phyloP scores from a whole-genome alignment of 345 rosid species.

The Eucalyptus marginata region DNA sequence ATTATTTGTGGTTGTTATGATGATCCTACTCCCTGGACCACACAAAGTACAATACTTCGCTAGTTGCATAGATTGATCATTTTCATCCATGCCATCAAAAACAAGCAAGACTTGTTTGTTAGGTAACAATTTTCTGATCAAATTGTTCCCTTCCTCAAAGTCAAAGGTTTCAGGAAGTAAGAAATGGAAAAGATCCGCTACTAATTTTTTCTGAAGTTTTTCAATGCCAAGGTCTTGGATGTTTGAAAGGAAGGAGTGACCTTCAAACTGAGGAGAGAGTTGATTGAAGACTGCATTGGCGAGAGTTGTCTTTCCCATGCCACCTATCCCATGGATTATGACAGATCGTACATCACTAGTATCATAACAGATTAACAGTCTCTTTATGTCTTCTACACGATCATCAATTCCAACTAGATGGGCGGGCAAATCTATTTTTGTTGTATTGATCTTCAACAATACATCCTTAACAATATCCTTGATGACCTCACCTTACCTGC shows the following conservation, averaged over 20 bases:
- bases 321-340: background rate
- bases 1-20: background rate
- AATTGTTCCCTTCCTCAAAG: accelerated
- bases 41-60: background rate
- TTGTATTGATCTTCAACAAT: background rate
- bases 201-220: background rate
- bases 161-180: background rate
- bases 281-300: background rate
- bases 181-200: background rate
- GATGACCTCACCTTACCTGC: background rate
- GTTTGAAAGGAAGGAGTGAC: background rate
- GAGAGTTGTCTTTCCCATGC: background rate
- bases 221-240: background rate
- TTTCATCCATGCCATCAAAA: background rate
- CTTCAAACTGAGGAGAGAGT: background rate
- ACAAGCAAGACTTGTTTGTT: background rate
- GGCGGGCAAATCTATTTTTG: background rate
- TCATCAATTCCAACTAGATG: background rate
- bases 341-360: background rate
- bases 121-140: background rate
- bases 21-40: background rate
- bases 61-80: background rate
- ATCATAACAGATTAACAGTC: background rate
- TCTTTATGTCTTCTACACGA: background rate
- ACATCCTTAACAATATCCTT: background rate